A percentile compares a stretch with the other conserved stretches of the same genome.
Conservation (phyloP, 805 yeast genomes). For the Starmerella sp. region DNA sequence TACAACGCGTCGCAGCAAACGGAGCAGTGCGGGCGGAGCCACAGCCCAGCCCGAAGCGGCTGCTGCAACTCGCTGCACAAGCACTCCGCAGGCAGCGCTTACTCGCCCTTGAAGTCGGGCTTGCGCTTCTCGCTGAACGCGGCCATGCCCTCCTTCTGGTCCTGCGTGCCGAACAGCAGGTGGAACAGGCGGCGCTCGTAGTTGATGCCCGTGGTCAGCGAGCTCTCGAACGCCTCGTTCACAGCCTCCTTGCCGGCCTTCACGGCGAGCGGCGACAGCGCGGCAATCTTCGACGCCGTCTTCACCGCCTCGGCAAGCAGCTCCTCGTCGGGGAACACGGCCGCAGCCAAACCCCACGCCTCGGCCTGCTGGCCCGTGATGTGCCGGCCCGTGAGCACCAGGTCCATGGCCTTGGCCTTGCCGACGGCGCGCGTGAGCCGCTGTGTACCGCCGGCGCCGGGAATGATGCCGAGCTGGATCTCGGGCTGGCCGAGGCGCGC, state of each 20-base stretch:
- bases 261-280: constrained; percentile 35
- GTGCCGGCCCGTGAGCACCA: constrained; percentile 37
- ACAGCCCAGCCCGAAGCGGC: too few species aligned
- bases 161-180: constrained; percentile 36
- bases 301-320: constrained; percentile 36
- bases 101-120: constrained; percentile 30
- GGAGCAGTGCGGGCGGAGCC: too few species aligned
- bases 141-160: constrained; percentile 41
- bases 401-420: constrained; percentile 40
- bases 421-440: constrained; percentile 40
- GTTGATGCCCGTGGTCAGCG: constrained; percentile 33
- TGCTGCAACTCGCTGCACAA: too few species aligned
- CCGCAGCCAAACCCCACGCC: constrained; percentile 40
- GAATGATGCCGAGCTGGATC: constrained; percentile 41
- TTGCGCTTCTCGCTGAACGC: constrained; percentile 40
- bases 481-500: constrained; percentile 48
- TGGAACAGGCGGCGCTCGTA: constrained; percentile 39
- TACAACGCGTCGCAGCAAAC: too few species aligned
- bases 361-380: constrained; percentile 38
- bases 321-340: constrained; percentile 32
- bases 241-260: constrained; percentile 40
- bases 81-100: constrained; percentile 1
- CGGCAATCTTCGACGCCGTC: constrained; percentile 36
- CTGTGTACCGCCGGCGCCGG: constrained; percentile 47
- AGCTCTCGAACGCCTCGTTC: constrained; percentile 32